Base-by-base conservation (phyloP, 345 rosid species). In the Turnera subulata region DNA sequence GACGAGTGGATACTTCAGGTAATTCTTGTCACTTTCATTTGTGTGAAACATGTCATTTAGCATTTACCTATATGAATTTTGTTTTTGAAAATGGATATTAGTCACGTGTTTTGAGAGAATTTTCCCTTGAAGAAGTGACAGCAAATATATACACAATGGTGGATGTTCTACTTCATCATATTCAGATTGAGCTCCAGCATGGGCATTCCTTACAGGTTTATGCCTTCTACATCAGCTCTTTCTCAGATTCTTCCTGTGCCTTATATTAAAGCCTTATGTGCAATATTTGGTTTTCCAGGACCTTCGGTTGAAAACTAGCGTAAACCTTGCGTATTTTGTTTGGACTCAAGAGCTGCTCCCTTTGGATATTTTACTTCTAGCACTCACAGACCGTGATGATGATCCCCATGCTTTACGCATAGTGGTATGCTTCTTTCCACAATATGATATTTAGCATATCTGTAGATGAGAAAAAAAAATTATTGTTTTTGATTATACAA, bases 321-420 rank as follows among this genome's bases (percentile, higher is more conserved):
- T 88, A 52, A 93, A 87, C 77, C 86, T 93, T 72, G 75, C 84
- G 37, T 84, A 80, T 73, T 84, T 89, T 56, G 78, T 89, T 61
- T 93, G 92, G 94, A 87, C 85, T 35, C 93, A 85, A 32, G 99
- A 93, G 71, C 74, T 93, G 70, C 91, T 93, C 63, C 99, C 99
- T 55, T 73, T 89, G 71, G 99, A 93, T 74, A 85, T 89, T 47
- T 82, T 93, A 77, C 90, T 93, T 61, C 75, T 93, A 53, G 89
- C 99, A 3, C 96, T 93, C 53, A 85, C 75, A 29, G 99, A 93
- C 65, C 94, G 97, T 19, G 96, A 93, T 54, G 97, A 93, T 79
- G 96, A 93, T 74, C 90, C 90, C 10, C 91, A 87, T 76, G 97
- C 99, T 37, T 76, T 93, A 69, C 87, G 35, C 44, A 87, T 93